These are phyloP conservation scores for Aspergillus aculeatinus DNA, from an alignment of 2,329 filamentous ascomycete species.

Conservation along the genomic window DNA sequence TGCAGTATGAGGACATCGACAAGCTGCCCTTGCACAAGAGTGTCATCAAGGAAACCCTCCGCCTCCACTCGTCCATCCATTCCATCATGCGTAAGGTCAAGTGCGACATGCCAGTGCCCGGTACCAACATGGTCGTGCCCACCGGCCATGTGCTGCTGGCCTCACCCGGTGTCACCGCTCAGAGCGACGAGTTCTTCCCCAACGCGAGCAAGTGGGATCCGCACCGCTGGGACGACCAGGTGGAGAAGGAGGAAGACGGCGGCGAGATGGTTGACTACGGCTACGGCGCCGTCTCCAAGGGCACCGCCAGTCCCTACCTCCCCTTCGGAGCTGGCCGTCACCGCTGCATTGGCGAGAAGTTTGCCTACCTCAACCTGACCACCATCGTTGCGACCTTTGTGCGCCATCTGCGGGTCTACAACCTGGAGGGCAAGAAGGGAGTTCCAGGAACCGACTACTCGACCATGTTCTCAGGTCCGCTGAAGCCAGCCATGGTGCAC, in stretches of 20 bases:
- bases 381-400: conserved; percentile 65
- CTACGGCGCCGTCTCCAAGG: conserved; percentile 61
- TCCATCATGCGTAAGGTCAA: conserved; percentile 72
- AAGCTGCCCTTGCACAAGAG: conserved; percentile 62
- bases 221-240: conserved; percentile 57
- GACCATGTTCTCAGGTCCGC: conserved; percentile 20
- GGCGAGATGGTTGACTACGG: conserved; percentile 62
- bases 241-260: conserved; percentile 41
- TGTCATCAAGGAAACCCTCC: conserved; percentile 70
- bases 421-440: conserved; percentile 54
- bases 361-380: conserved; percentile 68
- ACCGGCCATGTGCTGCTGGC: conserved; percentile 75
- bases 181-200: conserved; percentile 61
- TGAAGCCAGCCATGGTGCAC: conserved; percentile 19
- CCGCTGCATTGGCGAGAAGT: conserved; percentile 74
- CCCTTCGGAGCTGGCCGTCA: conserved; percentile 73
- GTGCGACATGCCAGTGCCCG: conserved; percentile 58
- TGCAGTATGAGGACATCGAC: conserved; percentile 61
- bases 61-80: conserved; percentile 70
- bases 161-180: conserved; percentile 68
- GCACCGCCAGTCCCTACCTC: conserved; percentile 62
- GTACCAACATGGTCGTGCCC: conserved; percentile 68
- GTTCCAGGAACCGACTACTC: conserved; percentile 67
- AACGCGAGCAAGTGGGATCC: conserved; percentile 61
- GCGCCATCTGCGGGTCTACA: conserved; percentile 60